Conservation (phyloP, 306 rosid species). For the Quercus alba region DNA sequence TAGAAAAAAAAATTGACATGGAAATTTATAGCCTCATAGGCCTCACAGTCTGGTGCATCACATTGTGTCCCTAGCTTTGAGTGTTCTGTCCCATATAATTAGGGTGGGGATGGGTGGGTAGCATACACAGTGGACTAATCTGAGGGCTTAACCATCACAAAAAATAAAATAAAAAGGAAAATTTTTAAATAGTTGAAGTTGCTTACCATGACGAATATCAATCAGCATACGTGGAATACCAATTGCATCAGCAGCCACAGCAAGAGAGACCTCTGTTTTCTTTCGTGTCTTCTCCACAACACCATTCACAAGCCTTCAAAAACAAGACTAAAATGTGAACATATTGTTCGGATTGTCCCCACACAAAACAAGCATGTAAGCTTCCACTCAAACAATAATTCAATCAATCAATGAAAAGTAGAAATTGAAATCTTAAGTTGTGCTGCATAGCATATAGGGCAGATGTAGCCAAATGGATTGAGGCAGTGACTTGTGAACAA, state of each 20-base stretch:
- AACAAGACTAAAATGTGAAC: conserved; percentile 5
- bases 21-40: not conserved
- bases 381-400: not conserved
- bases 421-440: no score
- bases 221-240: conserved; percentile 80
- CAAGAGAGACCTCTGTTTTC: conserved; percentile 62
- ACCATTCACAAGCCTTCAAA: conserved; percentile 83
- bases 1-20: not conserved
- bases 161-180: not conserved
- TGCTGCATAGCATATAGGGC: no score
- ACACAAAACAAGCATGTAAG: no score
- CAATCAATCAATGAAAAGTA: not conserved
- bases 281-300: conserved; percentile 85
- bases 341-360: no score
- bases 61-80: not conserved
- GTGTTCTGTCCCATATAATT: not conserved
- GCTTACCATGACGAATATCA: conserved; percentile 90
- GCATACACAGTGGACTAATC: not conserved
- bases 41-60: not conserved
- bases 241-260: conserved; percentile 70
- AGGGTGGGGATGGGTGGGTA: not conserved
- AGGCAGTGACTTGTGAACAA: no score
- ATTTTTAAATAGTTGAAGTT: not conserved
- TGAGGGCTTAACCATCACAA: not conserved
- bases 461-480: no score